Conservation (phyloP, 73 alveolate species). For the Uronychia setigera region DNA sequence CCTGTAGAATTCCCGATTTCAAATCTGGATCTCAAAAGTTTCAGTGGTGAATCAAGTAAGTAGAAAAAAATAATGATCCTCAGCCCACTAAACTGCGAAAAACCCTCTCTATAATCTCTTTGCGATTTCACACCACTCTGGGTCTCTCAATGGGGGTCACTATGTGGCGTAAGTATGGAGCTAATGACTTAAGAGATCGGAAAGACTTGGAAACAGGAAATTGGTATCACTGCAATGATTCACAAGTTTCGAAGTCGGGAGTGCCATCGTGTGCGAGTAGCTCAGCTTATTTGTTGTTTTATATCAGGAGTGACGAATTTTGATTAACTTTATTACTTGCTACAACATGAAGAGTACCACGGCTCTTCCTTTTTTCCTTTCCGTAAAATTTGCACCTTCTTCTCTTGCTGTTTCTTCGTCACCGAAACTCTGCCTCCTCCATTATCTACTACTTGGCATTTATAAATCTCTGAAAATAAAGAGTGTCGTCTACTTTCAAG, state of each 20-base stretch:
- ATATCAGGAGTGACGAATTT: conserved; percentile 5
- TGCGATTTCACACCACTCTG: conserved; percentile 74
- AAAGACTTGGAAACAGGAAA: conserved; percentile 27
- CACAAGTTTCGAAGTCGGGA: conserved; percentile 20
- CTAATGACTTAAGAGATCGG: conserved; percentile 18
- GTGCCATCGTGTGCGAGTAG: conserved; percentile 27
- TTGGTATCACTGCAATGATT: conserved; percentile 72
- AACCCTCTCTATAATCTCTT: conserved; percentile 40
- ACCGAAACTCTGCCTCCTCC: background rate
- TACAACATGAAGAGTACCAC: background rate
- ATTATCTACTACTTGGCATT: background rate
- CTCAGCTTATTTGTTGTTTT: conserved; percentile 48
- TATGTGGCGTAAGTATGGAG: conserved; percentile 52
- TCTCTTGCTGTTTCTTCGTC: too few species aligned
- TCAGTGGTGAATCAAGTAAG: conserved; percentile 45
- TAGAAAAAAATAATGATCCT: background rate
- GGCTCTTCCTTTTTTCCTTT: background rate
- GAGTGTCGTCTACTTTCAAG: background rate
- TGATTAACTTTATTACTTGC: background rate
- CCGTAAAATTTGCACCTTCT: too few species aligned
- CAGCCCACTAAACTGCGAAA: conserved; percentile 39
- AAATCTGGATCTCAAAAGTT: conserved; percentile 21
- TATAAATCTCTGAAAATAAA: background rate
- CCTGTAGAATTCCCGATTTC: conserved; percentile 59
- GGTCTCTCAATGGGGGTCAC: conserved; percentile 73